Conservation (phyloP, 202 grass and related monocot species). For the Dendrocalamus latiflorus region DNA sequence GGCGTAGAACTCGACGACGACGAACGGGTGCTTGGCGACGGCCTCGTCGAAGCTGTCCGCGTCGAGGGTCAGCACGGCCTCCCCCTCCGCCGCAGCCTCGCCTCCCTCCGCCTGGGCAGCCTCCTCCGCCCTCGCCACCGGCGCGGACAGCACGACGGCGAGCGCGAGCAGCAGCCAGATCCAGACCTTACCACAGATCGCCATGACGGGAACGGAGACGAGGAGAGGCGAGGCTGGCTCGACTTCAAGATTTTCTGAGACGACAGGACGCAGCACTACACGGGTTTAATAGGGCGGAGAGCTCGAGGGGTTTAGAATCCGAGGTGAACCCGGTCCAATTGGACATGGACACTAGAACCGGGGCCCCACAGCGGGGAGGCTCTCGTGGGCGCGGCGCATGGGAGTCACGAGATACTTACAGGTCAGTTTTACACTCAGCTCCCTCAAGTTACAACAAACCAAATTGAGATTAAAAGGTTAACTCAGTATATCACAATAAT, state of each 20-base stretch:
- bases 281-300: constrained; percentile 22
- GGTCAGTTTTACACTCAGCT: rapidly evolving
- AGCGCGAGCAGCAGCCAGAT: constrained; percentile 57
- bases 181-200: constrained; percentile 56
- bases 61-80: constrained; percentile 76
- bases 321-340: neutral
- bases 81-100: constrained; percentile 12
- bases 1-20: constrained; percentile 99
- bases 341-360: rapidly evolving
- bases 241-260: neutral
- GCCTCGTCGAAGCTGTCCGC: constrained; percentile 62
- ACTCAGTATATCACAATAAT: neutral
- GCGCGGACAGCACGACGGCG: constrained; percentile 22
- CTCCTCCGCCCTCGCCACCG: constrained; percentile 14
- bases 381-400: neutral
- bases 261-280: neutral
- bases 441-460: rapidly evolving
- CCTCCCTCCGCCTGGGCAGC: neutral
- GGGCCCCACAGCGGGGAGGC: neutral
- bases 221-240: neutral
- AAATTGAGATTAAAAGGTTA: too few species aligned
- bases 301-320: neutral
- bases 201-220: constrained; percentile 29
- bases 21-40: constrained; percentile 73
- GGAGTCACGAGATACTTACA: constrained; percentile 16